Percentiles rank a stretch among this genome's conserved stretches.
These are phyloP conservation scores for Linum tenue DNA, from an alignment of 345 rosid species.

Conservation along the genomic window DNA sequence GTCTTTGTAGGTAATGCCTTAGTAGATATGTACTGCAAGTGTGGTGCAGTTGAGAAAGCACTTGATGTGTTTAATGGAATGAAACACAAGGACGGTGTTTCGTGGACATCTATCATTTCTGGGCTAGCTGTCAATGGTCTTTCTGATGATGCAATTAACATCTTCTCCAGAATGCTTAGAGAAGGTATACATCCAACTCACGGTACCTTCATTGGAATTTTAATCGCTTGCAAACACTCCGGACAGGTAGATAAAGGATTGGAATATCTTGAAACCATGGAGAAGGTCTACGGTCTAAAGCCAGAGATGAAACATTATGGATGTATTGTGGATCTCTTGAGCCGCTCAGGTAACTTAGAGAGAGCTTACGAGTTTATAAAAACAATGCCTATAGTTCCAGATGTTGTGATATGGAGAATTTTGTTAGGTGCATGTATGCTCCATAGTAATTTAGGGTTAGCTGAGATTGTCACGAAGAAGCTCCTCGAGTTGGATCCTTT, in stretches of 20 bases:
- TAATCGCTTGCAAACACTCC: conserved; percentile 18
- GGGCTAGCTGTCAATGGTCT: conserved; percentile 23
- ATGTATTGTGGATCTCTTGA: conserved; percentile 17
- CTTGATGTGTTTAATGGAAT: conserved; percentile 14
- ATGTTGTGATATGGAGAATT: conserved; percentile 18
- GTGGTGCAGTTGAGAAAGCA: conserved; percentile 21
- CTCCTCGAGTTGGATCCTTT: conserved; percentile 18
- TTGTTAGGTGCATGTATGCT: conserved; percentile 15
- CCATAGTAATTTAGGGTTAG: conserved; percentile 16
- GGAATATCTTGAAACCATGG: conserved; percentile 15
- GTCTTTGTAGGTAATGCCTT: conserved; percentile 16
- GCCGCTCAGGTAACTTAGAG: conserved; percentile 14
- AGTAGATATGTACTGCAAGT: conserved; percentile 18
- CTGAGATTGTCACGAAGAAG: conserved; percentile 17
- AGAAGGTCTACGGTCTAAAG: conserved; percentile 13
- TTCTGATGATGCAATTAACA: conserved; percentile 8
- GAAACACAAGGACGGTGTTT: conserved; percentile 15
- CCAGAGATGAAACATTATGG: conserved; percentile 23
- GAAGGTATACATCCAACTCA: conserved; percentile 17
- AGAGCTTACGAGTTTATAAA: conserved; percentile 17
- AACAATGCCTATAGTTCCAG: conserved; percentile 19
- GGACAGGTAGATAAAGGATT: conserved; percentile 18
- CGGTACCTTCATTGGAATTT: conserved; percentile 15
- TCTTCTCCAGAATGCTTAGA: conserved; percentile 18
- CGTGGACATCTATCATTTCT: conserved; percentile 18